Percentiles rank a stretch among this genome's conserved stretches.
Conservation (phyloP, 331 rosid genomes). For the Quercus tomentella region DNA sequence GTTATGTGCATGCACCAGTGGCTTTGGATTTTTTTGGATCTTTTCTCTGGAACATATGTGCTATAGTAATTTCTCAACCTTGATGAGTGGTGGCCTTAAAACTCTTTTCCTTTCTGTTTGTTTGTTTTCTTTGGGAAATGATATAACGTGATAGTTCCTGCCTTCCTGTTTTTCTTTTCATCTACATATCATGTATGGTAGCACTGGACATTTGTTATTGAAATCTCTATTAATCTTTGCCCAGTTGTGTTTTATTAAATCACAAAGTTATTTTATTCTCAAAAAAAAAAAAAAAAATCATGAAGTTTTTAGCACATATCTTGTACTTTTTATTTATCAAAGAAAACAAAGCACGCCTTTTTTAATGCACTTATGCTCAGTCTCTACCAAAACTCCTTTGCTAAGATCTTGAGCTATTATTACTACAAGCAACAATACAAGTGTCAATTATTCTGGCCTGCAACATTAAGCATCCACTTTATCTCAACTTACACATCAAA, state of each 20-base stretch:
- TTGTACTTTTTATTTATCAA: too few species aligned
- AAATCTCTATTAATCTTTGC: not conserved
- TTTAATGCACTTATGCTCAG: too few species aligned
- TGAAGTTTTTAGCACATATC: too few species aligned
- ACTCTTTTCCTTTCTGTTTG: not conserved
- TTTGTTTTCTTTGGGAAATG: not conserved
- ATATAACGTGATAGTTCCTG: not conserved
- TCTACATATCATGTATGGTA: not conserved
- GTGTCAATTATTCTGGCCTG: too few species aligned
- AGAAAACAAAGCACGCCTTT: too few species aligned
- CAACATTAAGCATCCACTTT: too few species aligned
- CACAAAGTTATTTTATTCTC: not conserved
- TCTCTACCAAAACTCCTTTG: too few species aligned
- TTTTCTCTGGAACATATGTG: slow-evolving; percentile 6
- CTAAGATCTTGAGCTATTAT: too few species aligned
- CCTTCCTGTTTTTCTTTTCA: not conserved
- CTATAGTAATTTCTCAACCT: not conserved
- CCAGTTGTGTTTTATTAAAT: not conserved
- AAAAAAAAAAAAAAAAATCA: not conserved
- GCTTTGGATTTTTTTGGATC: slow-evolving; percentile 7
- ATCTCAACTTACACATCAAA: too few species aligned
- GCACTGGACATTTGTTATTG: not conserved
- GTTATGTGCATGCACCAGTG: not conserved
- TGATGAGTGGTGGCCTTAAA: not conserved
- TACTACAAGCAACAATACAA: too few species aligned